Evolutionary conservation across 2,329 filamentous ascomycete genomes (phyloP), one percentile per base, ranked within the genome.

Genomic region (Botrytis medusae): DNA sequence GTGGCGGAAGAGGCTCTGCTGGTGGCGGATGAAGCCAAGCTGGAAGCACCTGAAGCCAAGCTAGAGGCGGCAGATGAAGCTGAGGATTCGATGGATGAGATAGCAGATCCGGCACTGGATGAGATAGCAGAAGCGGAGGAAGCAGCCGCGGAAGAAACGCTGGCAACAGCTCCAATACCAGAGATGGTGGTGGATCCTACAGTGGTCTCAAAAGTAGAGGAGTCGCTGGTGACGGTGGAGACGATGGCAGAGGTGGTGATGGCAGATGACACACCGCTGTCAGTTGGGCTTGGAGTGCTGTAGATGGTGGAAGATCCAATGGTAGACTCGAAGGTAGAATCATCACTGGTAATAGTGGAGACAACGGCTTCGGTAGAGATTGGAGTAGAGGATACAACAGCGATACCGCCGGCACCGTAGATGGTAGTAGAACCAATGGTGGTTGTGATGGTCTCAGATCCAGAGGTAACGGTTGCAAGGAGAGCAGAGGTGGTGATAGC

Each of bases 251-350:
- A 69, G 40, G 73, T 73, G 37, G 74, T 71, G 46, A 74, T 68
- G 62, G 60, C 65, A 51, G 75, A 69, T 40, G 72, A 62, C 69
- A 69, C 57, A n/a, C 48, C 48, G n/a, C n/a, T 32, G 51, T 44
- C 61, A 25, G 67, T 64, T 29, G 60, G 72, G 64, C 22, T 73
- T 8, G 65, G 67, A 61, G 71, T 68, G 64, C 71, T 61, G 32
- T 73, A 79, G 65, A 79, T 76, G 57, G 78, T 80, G 51, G 77
- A 78, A 14, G 73, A 76, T 42, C 78, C 78, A 57, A 79, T 48
- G 51, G 76, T 78, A 16, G 76, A 71, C 16, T 75, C 76, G 64
- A 77, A 73, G 65, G 76, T 77, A 16, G 76, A 77, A 61, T 69
- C 65, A 29, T 69, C 79, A 10, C 72, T 75, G 63, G 76, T 78